Conservation (phyloP, 192 early-diverging fungal species). For the Anaeromyces robustus region DNA sequence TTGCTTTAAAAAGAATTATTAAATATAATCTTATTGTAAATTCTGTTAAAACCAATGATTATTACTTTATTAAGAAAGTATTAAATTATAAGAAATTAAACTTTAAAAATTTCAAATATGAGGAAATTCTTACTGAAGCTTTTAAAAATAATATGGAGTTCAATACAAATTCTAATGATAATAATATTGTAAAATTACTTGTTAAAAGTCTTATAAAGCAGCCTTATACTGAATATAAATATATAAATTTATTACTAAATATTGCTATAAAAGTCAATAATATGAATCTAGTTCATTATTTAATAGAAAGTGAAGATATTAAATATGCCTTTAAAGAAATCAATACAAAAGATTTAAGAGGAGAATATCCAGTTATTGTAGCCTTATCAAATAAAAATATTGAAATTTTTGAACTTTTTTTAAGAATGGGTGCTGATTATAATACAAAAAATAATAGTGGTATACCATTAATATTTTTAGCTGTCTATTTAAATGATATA, state of each 20-base stretch:
- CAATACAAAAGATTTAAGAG: neutral
- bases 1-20: neutral
- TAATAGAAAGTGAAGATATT: neutral
- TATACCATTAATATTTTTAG: neutral
- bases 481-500: neutral
- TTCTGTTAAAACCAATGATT: neutral
- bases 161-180: neutral
- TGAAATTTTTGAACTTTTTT: neutral
- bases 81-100: neutral
- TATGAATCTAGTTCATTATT: neutral
- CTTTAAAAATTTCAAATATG: neutral
- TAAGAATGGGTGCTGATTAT: neutral
- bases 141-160: neutral
- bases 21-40: neutral
- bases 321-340: neutral
- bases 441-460: neutral
- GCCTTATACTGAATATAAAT: neutral
- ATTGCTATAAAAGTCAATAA: neutral
- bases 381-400: neutral
- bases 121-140: neutral
- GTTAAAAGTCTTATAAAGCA: neutral
- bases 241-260: neutral
- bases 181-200: neutral
- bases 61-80: neutral
- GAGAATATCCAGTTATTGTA: neutral